These are phyloP conservation scores for Simplicillium sp. DNA, from an alignment of 2,329 filamentous ascomycete genomes.

Conservation along the genomic window DNA sequence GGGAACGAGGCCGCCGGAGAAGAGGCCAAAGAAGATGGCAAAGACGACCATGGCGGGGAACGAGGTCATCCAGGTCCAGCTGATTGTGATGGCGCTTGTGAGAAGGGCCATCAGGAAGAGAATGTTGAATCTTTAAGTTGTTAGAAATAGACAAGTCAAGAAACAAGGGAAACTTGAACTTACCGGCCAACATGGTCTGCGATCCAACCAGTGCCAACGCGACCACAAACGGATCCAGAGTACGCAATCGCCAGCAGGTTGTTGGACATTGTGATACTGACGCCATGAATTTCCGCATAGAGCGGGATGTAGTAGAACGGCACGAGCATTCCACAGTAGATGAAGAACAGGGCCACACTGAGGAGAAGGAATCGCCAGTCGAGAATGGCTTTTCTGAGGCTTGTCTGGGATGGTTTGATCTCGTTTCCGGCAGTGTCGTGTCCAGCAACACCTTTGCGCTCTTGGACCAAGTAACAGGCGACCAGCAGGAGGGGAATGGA, in stretches of 20 bases:
- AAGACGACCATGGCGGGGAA: constrained; percentile 12
- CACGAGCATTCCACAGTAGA: constrained; percentile 18
- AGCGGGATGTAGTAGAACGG: constrained; percentile 28
- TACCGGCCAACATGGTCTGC: constrained; percentile 38
- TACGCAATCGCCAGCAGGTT: constrained; percentile 56
- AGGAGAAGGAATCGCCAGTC: constrained; percentile 14
- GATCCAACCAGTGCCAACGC: constrained; percentile 40
- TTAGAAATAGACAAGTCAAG: background rate
- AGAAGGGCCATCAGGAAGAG: constrained; percentile 12
- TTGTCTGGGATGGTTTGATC: constrained; percentile 5
- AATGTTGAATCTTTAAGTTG: constrained; percentile 29
- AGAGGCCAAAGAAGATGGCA: constrained; percentile 17
- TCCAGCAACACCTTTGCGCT: constrained; percentile 9
- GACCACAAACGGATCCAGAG: constrained; percentile 42
- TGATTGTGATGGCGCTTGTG: constrained; percentile 17
- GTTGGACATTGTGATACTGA: constrained; percentile 42
- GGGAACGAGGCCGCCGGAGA: constrained; percentile 23
- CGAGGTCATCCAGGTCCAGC: constrained; percentile 17
- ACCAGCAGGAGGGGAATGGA: constrained; percentile 15
- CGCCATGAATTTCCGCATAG: constrained; percentile 37
- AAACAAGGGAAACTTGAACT: constrained; percentile 1
- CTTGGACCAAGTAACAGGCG: constrained; percentile 17
- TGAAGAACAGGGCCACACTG: constrained; percentile 13
- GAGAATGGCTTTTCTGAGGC: constrained; percentile 16
- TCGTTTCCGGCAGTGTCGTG: constrained; percentile 9